Conservation (phyloP, 2,329 filamentous ascomycete species). For the Aspergillus pseudoviridinutans region DNA sequence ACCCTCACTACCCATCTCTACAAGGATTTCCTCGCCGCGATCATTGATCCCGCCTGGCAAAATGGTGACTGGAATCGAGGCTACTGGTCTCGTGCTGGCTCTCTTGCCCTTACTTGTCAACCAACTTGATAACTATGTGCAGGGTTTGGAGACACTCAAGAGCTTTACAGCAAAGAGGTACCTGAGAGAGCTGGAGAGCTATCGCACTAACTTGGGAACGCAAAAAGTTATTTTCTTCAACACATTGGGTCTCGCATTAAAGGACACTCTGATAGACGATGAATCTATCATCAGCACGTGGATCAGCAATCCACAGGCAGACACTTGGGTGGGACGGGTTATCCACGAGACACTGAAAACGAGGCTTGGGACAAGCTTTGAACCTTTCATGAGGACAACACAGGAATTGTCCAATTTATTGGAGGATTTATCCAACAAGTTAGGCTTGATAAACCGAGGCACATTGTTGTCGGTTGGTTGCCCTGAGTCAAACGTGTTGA, state of each 20-base stretch:
- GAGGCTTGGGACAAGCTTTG: background rate
- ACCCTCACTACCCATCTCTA: too few species aligned
- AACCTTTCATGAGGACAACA: background rate
- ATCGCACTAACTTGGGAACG: slow-evolving; percentile 3
- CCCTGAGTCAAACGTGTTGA: background rate
- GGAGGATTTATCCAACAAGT: background rate
- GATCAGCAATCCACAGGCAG: background rate
- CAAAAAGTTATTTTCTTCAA: slow-evolving; percentile 12
- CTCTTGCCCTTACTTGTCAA: slow-evolving; percentile 35
- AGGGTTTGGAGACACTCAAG: slow-evolving; percentile 38
- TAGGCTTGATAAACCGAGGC: too few species aligned
- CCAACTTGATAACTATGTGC: slow-evolving; percentile 32
- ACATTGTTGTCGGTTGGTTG: too few species aligned
- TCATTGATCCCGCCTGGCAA: background rate
- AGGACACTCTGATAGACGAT: background rate
- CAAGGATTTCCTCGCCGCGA: too few species aligned
- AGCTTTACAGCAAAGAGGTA: slow-evolving; percentile 18
- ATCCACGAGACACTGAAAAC: background rate
- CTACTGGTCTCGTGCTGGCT: slow-evolving; percentile 29
- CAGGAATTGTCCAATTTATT: background rate
- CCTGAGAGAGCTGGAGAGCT: slow-evolving; percentile 5
- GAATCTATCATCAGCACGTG: background rate
- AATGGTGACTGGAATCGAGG: slow-evolving; percentile 18
- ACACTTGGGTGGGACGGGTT: background rate
- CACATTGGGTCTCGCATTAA: background rate